Conservation (phyloP, 176 grass and related monocot species). For the Typha latifolia region DNA sequence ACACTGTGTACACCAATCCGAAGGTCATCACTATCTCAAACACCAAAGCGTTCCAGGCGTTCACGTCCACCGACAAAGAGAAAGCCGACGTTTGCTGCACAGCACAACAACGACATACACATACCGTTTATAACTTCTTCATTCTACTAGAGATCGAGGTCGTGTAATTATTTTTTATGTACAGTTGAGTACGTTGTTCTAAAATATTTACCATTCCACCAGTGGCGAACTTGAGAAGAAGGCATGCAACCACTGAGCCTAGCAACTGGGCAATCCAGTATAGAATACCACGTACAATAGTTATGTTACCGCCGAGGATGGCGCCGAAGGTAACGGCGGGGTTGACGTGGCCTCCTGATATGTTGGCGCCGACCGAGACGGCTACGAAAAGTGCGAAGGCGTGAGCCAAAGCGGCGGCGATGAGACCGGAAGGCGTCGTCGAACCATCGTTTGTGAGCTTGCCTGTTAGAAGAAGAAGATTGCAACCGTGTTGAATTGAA, state of each 20-base stretch:
- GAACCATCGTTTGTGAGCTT: conserved; percentile 56
- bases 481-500: background rate
- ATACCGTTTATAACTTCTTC: background rate
- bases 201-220: conserved; percentile 21
- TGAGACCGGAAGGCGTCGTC: conserved; percentile 36
- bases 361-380: conserved; percentile 56
- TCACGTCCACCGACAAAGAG: conserved; percentile 47
- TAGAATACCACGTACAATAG: conserved; percentile 37
- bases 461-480: conserved; percentile 12
- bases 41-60: conserved; percentile 51
- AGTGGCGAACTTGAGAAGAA: conserved; percentile 64
- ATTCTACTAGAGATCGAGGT: no score
- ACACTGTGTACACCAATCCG: conserved; percentile 75
- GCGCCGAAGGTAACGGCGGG: conserved; percentile 83
- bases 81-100: conserved; percentile 41
- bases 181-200: background rate
- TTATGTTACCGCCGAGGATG: conserved; percentile 72
- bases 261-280: conserved; percentile 84
- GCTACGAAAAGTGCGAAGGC: conserved; percentile 56
- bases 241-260: conserved; percentile 62
- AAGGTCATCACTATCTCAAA: conserved; percentile 86
- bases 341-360: conserved; percentile 84
- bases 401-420: conserved; percentile 61
- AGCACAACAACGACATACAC: background rate
- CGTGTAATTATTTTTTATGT: no score